These are phyloP conservation scores for Colletotrichum godetiae DNA, from an alignment of 2,329 filamentous ascomycete species.

Conservation along the genomic window DNA sequence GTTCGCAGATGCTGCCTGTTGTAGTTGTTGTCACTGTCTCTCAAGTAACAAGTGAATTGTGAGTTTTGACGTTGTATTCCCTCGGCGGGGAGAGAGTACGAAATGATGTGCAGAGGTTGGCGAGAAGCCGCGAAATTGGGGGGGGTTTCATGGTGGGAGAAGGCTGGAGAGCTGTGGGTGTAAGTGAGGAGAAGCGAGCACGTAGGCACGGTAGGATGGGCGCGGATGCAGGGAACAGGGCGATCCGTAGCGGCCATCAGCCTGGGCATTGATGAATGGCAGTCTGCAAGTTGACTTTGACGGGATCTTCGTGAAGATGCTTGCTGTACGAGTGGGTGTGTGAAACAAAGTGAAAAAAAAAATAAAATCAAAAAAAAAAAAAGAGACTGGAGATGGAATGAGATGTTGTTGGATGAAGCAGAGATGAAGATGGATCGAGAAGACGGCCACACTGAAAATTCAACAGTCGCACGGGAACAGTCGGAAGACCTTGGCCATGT, in stretches of 20 bases:
- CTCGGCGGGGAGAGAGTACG: not conserved
- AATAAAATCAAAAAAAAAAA: not conserved
- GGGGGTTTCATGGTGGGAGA: not conserved
- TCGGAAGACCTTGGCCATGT: not conserved
- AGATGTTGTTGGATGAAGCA: not conserved
- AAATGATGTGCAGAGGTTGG: not conserved
- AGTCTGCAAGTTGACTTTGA: not conserved
- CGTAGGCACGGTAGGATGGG: not conserved
- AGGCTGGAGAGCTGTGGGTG: not conserved
- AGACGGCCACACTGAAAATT: slow-evolving; percentile 27
- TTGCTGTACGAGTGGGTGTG: not conserved
- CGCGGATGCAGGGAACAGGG: slow-evolving; percentile 13
- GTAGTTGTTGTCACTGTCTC: not conserved
- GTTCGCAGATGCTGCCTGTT: not conserved
- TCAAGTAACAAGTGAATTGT: not conserved
- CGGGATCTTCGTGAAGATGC: not conserved
- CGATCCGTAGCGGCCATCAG: not conserved
- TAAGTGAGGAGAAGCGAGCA: slow-evolving; percentile 12
- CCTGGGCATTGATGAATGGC: not conserved
- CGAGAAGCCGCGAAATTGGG: not conserved
- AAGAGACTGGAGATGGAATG: not conserved
- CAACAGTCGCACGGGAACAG: slow-evolving; percentile 20
- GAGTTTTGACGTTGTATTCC: not conserved
- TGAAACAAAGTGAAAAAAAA: too few relatives aligned
- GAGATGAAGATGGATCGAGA: slow-evolving; percentile 21